Conservation (phyloP, 345 rosid species). For the Aquilaria malaccensis region DNA sequence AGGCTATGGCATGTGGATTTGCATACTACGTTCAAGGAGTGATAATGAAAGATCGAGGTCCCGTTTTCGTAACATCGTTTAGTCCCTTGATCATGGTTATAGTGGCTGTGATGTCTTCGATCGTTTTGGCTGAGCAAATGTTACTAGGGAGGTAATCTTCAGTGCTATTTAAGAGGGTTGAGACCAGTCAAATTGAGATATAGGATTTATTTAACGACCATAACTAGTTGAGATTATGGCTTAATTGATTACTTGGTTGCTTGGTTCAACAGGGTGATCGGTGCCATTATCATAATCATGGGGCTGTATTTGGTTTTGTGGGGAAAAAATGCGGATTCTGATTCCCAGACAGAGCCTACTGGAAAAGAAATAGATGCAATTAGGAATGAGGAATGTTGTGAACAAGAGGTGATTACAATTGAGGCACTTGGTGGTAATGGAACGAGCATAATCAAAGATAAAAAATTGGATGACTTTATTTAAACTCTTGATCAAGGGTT, state of each 20-base stretch:
- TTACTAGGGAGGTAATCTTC: slow-evolving; percentile 68
- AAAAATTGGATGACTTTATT: too few species aligned
- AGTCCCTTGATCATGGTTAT: slow-evolving; percentile 74
- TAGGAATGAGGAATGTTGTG: slow-evolving; percentile 9
- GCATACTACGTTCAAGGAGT: slow-evolving; percentile 73
- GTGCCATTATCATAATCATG: slow-evolving; percentile 62
- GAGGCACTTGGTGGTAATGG: slow-evolving; percentile 3
- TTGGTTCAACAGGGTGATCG: slow-evolving; percentile 51
- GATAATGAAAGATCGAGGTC: slow-evolving; percentile 77
- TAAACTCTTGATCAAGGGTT: too few species aligned
- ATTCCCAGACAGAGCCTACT: slow-evolving; percentile 21
- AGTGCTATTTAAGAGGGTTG: background rate
- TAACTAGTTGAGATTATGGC: too few species aligned
- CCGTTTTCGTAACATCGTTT: slow-evolving; percentile 86
- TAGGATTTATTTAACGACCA: too few species aligned
- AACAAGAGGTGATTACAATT: slow-evolving; percentile 28
- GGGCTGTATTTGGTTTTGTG: slow-evolving; percentile 80
- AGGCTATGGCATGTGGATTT: slow-evolving; percentile 78
- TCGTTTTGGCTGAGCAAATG: slow-evolving; percentile 76
- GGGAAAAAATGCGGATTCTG: slow-evolving; percentile 73
- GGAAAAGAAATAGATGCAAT: slow-evolving; percentile 11
- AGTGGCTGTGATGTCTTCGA: slow-evolving; percentile 64
- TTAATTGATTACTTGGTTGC: background rate
- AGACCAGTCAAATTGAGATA: too few species aligned
- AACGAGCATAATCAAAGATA: too few species aligned